A percentile compares a stretch with the other conserved stretches of the same genome.
Evolutionary conservation across 176 grass and related monocot genomes (phyloP).

Genomic region (Oryza brachyantha): DNA sequence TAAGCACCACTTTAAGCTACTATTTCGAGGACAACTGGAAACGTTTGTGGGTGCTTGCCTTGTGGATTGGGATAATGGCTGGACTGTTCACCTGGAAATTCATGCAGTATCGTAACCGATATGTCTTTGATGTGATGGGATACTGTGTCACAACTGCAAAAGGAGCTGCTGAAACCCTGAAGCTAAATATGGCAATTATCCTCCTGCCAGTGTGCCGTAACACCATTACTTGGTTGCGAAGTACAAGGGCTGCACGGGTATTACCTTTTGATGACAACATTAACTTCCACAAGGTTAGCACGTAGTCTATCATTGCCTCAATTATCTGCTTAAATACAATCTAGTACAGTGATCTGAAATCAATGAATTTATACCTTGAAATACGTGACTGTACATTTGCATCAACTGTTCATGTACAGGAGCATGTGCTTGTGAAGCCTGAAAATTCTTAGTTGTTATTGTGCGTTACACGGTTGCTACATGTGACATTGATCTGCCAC

Average conservation of each 20-base stretch:
- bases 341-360: neutral
- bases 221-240: conserved; percentile 93
- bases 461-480: neutral
- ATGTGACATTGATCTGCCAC: neutral
- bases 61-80: conserved; percentile 81
- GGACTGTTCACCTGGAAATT: conserved; percentile 95
- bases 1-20: conserved; percentile 68
- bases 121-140: conserved; percentile 86
- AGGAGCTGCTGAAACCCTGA: conserved; percentile 95
- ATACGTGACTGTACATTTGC: neutral
- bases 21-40: conserved; percentile 97
- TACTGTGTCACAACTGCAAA: conserved; percentile 89
- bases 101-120: conserved; percentile 73
- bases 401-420: neutral
- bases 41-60: conserved; percentile 77
- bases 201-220: conserved; percentile 95
- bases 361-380: neutral
- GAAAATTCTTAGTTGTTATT: neutral
- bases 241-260: conserved; percentile 64
- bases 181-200: conserved; percentile 96
- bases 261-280: conserved; percentile 98
- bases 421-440: neutral
- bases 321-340: conserved; percentile 6
- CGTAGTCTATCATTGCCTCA: neutral
- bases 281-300: conserved; percentile 98